A percentile compares a stretch with the other conserved stretches of the same genome.
Evolutionary conservation across 2,329 filamentous ascomycete genomes (phyloP).

Genomic region (Calonectria pseudoreteaudii): DNA sequence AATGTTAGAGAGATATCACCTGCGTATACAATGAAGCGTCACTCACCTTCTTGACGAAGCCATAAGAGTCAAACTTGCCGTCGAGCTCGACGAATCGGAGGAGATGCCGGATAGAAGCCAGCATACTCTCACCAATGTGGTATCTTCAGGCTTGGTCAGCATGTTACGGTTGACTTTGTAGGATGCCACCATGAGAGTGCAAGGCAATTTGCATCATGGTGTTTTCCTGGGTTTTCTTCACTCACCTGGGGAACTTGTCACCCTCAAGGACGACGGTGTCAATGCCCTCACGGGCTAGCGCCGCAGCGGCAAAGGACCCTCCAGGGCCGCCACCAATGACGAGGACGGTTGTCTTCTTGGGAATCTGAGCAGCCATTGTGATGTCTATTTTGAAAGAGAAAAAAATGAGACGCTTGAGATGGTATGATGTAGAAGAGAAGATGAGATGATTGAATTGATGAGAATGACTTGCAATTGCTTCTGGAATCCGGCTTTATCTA

Average conservation of each 20-base stretch:
- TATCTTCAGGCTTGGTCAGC: constrained; percentile 40
- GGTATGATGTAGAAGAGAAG: background rate
- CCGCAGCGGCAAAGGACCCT: constrained; percentile 18
- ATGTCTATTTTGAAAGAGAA: background rate
- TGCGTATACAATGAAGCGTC: background rate
- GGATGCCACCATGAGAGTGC: background rate
- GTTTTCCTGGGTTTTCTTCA: background rate
- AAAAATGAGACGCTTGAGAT: background rate
- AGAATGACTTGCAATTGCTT: background rate
- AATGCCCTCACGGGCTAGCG: constrained; percentile 20
- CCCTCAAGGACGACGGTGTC: constrained; percentile 16
- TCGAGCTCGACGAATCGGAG: constrained; percentile 58
- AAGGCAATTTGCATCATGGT: background rate
- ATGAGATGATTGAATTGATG: background rate
- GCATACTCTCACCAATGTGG: constrained; percentile 53
- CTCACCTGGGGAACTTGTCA: constrained; percentile 23
- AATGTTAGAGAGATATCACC: background rate
- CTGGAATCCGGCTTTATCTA: constrained; percentile 18
- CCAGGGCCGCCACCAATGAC: constrained; percentile 21
- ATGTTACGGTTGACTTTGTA: background rate
- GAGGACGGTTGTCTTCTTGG: constrained; percentile 21
- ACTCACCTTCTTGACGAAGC: constrained; percentile 54
- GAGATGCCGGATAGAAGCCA: constrained; percentile 55
- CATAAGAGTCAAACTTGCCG: constrained; percentile 51
- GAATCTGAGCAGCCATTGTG: constrained; percentile 23